Conservation (phyloP, 2,329 filamentous ascomycete genomes). For the Clonostachys byssicola region DNA sequence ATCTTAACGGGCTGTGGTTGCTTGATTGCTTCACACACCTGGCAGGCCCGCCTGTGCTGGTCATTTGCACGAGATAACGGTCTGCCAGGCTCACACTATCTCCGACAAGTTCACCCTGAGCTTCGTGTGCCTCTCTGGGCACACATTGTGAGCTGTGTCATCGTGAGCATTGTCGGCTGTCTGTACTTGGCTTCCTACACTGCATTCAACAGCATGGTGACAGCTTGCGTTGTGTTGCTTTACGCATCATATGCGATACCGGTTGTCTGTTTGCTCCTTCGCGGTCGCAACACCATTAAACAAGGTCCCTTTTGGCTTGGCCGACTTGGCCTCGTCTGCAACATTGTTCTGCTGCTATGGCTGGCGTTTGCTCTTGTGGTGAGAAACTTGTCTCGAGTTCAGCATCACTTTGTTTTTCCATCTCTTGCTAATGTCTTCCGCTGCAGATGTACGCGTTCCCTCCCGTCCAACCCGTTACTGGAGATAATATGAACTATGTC, state of each 20-base stretch:
- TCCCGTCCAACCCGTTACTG: background rate
- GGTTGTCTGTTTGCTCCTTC: slow-evolving; percentile 11
- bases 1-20: background rate
- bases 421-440: too few relatives aligned
- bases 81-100: background rate
- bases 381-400: background rate
- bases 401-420: background rate
- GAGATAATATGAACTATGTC: background rate
- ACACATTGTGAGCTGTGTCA: background rate
- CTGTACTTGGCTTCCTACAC: slow-evolving; percentile 17
- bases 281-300: slow-evolving; percentile 14
- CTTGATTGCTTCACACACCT: background rate
- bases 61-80: background rate
- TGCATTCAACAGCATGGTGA: slow-evolving; percentile 17
- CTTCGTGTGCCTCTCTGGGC: background rate
- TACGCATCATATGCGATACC: slow-evolving; percentile 20
- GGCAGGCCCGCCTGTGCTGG: background rate
- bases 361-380: slow-evolving; percentile 5
- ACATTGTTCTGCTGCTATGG: slow-evolving; percentile 15
- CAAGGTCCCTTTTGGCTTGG: slow-evolving; percentile 20
- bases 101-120: background rate
- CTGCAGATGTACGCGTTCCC: background rate
- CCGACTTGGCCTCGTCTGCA: slow-evolving; percentile 12
- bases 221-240: slow-evolving; percentile 14
- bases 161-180: slow-evolving; percentile 11